Percentiles rank a stretch among this genome's conserved stretches.
phyloP scores from a whole-genome alignment of 2,329 filamentous ascomycete genomes.

The Alternaria alternata region DNA sequence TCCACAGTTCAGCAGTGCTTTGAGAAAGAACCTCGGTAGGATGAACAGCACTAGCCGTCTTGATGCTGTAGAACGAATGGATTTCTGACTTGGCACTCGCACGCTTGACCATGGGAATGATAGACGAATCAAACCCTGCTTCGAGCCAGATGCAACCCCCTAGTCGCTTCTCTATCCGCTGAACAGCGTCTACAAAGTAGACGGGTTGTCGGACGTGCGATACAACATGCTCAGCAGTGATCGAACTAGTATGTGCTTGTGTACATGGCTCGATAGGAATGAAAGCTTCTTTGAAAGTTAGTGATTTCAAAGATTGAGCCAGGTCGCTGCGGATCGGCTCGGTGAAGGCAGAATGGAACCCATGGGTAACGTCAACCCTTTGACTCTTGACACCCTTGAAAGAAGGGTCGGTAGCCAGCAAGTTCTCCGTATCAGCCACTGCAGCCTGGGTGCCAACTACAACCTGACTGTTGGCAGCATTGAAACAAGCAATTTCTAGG shows the following conservation, averaged over 20 bases:
- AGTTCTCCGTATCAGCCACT: constrained; percentile 25
- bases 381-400: constrained; percentile 22
- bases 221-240: constrained; percentile 13
- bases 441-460: constrained; percentile 41
- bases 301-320: neutral
- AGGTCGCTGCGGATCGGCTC: constrained; percentile 37
- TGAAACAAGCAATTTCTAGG: constrained; percentile 55
- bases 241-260: neutral
- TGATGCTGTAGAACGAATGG: constrained; percentile 9
- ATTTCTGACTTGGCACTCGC: constrained; percentile 24
- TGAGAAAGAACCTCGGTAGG: constrained; percentile 31
- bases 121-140: constrained; percentile 32
- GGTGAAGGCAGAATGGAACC: constrained; percentile 42
- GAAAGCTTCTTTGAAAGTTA: constrained; percentile 9
- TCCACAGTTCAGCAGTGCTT: constrained; percentile 52
- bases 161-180: constrained; percentile 46
- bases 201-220: constrained; percentile 57
- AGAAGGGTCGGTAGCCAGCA: constrained; percentile 16
- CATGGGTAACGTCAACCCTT: constrained; percentile 36
- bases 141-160: constrained; percentile 33
- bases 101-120: constrained; percentile 39
- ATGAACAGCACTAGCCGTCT: constrained; percentile 17
- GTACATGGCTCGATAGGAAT: constrained; percentile 17
- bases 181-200: constrained; percentile 55
- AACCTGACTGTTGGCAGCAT: constrained; percentile 50